phyloP scores from a whole-genome alignment of 2,329 filamentous ascomycete species.

The Purpureocillium lavendulum region DNA sequence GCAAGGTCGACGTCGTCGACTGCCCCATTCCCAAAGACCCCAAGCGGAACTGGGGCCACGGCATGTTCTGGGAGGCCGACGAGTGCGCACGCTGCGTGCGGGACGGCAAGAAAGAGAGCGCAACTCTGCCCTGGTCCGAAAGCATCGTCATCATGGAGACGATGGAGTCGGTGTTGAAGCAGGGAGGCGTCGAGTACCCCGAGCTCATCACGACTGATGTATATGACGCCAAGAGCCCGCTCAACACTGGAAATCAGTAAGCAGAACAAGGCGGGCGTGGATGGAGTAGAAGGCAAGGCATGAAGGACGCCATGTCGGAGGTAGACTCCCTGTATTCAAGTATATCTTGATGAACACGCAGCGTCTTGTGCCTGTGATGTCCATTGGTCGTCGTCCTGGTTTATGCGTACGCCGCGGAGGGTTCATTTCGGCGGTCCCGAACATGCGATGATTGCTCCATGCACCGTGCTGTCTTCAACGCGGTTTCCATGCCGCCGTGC shows the following conservation, averaged over 20 bases:
- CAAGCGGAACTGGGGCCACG: conserved; percentile 53
- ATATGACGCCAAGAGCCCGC: conserved; percentile 51
- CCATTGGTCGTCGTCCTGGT: no score
- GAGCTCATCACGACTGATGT: conserved; percentile 48
- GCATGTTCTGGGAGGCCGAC: conserved; percentile 87
- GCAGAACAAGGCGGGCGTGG: not conserved
- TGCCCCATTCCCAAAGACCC: conserved; percentile 44
- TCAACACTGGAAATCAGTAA: conserved; percentile 45
- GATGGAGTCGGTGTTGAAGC: conserved; percentile 47
- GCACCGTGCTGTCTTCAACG: not conserved
- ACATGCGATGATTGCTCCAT: not conserved
- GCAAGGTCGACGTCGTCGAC: conserved; percentile 40
- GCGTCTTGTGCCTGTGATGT: no score
- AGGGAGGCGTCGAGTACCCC: conserved; percentile 46
- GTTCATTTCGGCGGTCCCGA: not conserved
- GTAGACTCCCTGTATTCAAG: no score
- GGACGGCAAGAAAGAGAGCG: conserved; percentile 71
- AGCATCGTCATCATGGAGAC: conserved; percentile 78
- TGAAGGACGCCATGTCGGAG: no score
- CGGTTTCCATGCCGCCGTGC: no score
- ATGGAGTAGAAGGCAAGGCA: no score
- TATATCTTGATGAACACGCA: no score
- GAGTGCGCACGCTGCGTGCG: conserved; percentile 67
- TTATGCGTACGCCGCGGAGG: no score
- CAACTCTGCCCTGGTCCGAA: conserved; percentile 62